Base-by-base conservation (phyloP, 2,329 filamentous ascomycete genomes). In the Aureobasidium namibiae region DNA sequence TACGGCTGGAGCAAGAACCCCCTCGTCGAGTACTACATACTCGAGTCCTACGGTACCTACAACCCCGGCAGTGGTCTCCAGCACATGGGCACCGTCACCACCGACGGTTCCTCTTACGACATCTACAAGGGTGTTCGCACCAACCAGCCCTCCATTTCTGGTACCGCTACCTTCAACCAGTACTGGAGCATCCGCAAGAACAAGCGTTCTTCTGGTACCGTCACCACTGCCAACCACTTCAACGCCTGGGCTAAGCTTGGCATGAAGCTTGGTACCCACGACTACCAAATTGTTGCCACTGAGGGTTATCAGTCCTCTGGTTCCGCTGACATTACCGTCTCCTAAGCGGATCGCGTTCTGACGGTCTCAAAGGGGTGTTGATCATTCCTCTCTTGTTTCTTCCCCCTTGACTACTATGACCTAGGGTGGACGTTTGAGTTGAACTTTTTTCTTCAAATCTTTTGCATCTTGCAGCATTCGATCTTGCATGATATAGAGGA, bases 21-120 rank as follows among this genome's bases (percentile, higher is more conserved):
- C 0, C 70, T 82, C 21, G 73, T 82, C 67, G 81, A 83, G 64
- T 83, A 82, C 72, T 83, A 83, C 72, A 78, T 84, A 60, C 74
- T 83, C 64, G 81, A 84, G 61, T 69, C 74, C 11, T 79, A 76
- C 66, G 78, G 77, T 62, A 75, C 73, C 49, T 77, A 81, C 66
- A 74, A 78, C 53, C 78, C 78, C 1, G 52, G 52, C 52, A 44
- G 38, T 4, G 78, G 73, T 18, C 74, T 74, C 63, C 75, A 72
- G 1, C 71, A 72, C 62, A 79, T 78, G 67, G 81, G 80, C 26
- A 76, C 75, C 60, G 75, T 84, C 61, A 76, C 72, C 21, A 71
- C 69, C 21, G 81, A 82, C 41, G 81, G 80, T 50, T 75, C 76
- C 16, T 76, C 73, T 4, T 84, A 83, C 68, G 74, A 80, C 56